These are phyloP conservation scores for Amborella trichopoda DNA, from an alignment of 164 flowering plant species.

Conservation along the genomic window DNA sequence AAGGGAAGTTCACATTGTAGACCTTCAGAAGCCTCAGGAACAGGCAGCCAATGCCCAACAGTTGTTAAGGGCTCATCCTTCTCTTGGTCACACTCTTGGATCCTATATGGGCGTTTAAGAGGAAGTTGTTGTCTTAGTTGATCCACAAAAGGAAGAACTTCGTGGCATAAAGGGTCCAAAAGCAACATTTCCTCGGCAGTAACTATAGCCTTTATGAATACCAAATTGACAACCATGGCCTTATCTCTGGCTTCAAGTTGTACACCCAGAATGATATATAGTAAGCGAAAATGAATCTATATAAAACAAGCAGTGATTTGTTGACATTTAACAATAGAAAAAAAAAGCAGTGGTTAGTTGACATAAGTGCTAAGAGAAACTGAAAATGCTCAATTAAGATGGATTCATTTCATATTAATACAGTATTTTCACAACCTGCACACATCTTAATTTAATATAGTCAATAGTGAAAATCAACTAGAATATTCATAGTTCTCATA, in stretches of 20 bases:
- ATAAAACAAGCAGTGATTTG: too few species aligned
- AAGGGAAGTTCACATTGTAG: constrained; percentile 76
- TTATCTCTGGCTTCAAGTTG: constrained; percentile 86
- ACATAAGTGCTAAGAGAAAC: too few species aligned
- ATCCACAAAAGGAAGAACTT: constrained; percentile 87
- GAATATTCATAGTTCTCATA: too few species aligned
- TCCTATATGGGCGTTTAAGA: constrained; percentile 23
- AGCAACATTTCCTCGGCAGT: constrained; percentile 91
- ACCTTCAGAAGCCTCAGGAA: constrained; percentile 58
- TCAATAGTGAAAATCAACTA: too few species aligned
- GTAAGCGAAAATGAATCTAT: too few species aligned
- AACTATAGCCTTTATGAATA: constrained; percentile 84
- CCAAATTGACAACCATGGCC: constrained; percentile 93
- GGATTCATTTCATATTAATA: too few species aligned
- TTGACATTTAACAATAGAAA: too few species aligned
- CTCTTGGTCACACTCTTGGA: constrained; percentile 29
- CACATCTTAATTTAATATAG: too few species aligned
- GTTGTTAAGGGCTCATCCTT: constrained; percentile 23
- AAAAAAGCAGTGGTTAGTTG: too few species aligned
- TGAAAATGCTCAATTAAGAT: too few species aligned
- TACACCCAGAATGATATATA: too few species aligned
- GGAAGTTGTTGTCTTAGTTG: constrained; percentile 68
- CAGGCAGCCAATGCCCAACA: constrained; percentile 42
- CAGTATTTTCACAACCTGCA: too few species aligned
- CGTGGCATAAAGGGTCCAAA: constrained; percentile 75